Base-by-base conservation (phyloP, 1,284 basidiomycete genomes). In the Sanghuangporus baumii region DNA sequence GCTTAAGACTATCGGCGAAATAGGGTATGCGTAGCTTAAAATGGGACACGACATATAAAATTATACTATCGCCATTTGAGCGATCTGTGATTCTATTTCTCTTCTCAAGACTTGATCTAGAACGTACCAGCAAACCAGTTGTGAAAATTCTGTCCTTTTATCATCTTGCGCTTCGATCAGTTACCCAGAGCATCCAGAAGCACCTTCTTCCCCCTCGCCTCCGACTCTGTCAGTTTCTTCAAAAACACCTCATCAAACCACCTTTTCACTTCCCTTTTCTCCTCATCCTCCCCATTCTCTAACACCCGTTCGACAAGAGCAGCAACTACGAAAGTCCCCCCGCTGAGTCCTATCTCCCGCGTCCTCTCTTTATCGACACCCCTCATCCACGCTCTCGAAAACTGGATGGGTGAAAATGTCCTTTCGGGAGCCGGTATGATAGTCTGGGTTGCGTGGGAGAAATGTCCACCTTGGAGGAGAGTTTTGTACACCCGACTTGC, bases 401-500 rank as follows among this genome's bases (percentile, higher is more conserved):
- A 89, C 0, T 72, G 72, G 1, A 72, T 69, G 1, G 89, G 77
- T 14, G 85, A 81, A 78, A 85, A 89, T 1, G 52, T 64, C 6
- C 51, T 55, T 3, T 72, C 70, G 0, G 75, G 67, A 1, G 78
- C 72, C 18, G 76, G 74, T 6, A 79, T 74, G 48, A 94, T 77
- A 0, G 79, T 66, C 51, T 81, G 80, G 2, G 84, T 81, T 0
- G 79, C 72, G 50, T 85, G 86, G 62, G 85, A 87, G 74, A 86
- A 95, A 72, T 94, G 93, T 0, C 93, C 93, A n/a, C 93, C 93
- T 70, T 94, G 90, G 0, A 96, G 79, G 11, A 95, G 83, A 0
- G 85, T 87, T 74, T 96, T 95, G 81, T 93, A 94, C 59, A 93
- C 72, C 50, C 93, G 81, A 1, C 90, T 88, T 1, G 87, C 83